Conservation (phyloP, 768 basidiomycete genomes). For the Psilocybe cyanescens region DNA sequence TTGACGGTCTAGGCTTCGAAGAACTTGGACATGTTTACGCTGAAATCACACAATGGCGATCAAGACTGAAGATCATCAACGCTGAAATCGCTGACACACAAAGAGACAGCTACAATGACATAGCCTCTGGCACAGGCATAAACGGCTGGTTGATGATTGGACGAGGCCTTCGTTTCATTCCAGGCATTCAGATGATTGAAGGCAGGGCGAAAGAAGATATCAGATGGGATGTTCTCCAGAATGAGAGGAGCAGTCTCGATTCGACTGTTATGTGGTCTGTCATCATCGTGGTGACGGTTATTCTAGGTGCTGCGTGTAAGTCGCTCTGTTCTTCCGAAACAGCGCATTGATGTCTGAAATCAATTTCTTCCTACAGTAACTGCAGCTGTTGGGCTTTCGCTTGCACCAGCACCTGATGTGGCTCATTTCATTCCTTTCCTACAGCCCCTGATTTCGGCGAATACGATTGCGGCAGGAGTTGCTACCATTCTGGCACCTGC, state of each 20-base stretch:
- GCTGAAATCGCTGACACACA: conserved; percentile 73
- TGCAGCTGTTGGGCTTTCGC: conserved; percentile 67
- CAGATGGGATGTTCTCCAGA: conserved; percentile 77
- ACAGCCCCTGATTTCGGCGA: conserved; percentile 47
- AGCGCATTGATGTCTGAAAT: conserved; percentile 2
- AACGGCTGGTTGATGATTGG: conserved; percentile 84
- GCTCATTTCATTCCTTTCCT: conserved; percentile 75
- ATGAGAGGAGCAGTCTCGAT: conserved; percentile 51
- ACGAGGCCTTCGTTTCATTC: conserved; percentile 63
- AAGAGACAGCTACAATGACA: conserved; percentile 66
- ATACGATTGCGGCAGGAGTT: conserved; percentile 61
- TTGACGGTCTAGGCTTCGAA: conserved; percentile 70
- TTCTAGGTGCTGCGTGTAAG: conserved; percentile 67
- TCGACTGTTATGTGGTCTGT: conserved; percentile 60
- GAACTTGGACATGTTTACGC: conserved; percentile 68
- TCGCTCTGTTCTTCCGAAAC: conserved; percentile 20
- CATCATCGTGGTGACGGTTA: conserved; percentile 48
- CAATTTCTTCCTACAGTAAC: conserved; percentile 50
- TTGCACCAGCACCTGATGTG: conserved; percentile 73
- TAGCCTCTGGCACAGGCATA: conserved; percentile 68
- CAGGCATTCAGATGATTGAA: conserved; percentile 70
- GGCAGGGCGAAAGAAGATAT: conserved; percentile 85
- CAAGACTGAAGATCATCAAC: conserved; percentile 73
- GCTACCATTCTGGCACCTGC: conserved; percentile 73
- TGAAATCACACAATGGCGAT: conserved; percentile 73